These are phyloP conservation scores for Biscogniauxia mediterranea DNA, from an alignment of 2,329 filamentous ascomycete species.

Conservation along the genomic window DNA sequence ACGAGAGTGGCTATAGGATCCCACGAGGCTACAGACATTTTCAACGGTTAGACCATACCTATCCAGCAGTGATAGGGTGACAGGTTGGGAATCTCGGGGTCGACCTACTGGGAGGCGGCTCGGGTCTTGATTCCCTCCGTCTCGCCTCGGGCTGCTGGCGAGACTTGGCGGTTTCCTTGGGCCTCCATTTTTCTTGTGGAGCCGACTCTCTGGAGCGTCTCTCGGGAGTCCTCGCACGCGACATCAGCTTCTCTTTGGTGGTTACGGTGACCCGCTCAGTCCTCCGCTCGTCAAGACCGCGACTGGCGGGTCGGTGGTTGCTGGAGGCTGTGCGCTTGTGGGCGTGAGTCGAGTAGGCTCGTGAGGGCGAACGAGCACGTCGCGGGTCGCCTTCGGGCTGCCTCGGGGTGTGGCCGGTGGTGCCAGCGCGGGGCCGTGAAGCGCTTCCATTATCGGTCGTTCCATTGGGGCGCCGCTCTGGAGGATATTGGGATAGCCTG, in stretches of 20 bases:
- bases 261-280: conserved; percentile 58
- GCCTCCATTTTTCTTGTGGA: conserved; percentile 33
- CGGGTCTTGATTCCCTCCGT: conserved; percentile 44
- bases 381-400: conserved; percentile 33
- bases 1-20: conserved; percentile 75
- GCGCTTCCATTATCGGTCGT: conserved; percentile 33
- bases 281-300: conserved; percentile 51
- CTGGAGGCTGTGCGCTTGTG: conserved; percentile 60
- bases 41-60: conserved; percentile 22
- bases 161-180: conserved; percentile 41
- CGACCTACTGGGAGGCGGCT: conserved; percentile 49
- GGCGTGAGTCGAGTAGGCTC: conserved; percentile 38
- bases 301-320: conserved; percentile 51
- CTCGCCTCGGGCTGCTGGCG: conserved; percentile 44
- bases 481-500: conserved; percentile 37
- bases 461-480: conserved; percentile 43
- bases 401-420: conserved; percentile 14
- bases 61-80: neutral
- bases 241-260: conserved; percentile 61
- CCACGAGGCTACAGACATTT: conserved; percentile 56
- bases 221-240: conserved; percentile 59
- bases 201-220: conserved; percentile 36
- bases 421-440: conserved; percentile 23
- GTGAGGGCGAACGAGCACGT: conserved; percentile 33
- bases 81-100: neutral